Evolutionary conservation across 257 asterid genomes (phyloP).

Genomic region (Gardenia jasminoides): DNA sequence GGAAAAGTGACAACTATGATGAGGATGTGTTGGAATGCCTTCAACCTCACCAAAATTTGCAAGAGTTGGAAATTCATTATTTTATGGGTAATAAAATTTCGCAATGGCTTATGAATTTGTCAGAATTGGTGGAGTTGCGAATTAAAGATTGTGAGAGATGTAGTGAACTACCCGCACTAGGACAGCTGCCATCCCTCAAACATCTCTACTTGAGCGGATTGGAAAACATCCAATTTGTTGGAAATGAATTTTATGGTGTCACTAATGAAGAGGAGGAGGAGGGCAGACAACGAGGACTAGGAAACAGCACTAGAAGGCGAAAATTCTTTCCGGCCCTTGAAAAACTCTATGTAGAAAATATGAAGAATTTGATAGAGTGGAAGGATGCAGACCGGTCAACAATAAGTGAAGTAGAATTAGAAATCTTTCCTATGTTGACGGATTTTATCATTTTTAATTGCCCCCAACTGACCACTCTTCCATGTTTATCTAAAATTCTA

Average conservation of each 20-base stretch:
- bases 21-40: slow-evolving; percentile 35
- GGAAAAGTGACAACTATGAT: slow-evolving; percentile 1
- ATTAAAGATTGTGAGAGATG: slow-evolving; percentile 1
- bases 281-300: too few relatives aligned
- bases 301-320: too few relatives aligned
- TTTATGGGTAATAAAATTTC: slow-evolving; percentile 26
- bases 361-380: slow-evolving; percentile 32
- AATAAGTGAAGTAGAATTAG: background rate
- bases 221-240: too few relatives aligned
- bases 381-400: background rate
- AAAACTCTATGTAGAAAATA: background rate
- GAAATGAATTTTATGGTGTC: slow-evolving; percentile 17
- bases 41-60: slow-evolving; percentile 30
- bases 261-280: background rate
- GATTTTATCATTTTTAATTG: slow-evolving; percentile 2
- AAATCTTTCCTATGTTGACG: slow-evolving; percentile 25
- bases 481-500: background rate
- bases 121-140: slow-evolving; percentile 1
- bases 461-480: slow-evolving; percentile 15
- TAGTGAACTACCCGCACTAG: slow-evolving; percentile 28
- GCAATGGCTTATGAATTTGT: slow-evolving; percentile 23
- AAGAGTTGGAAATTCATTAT: slow-evolving; percentile 2
- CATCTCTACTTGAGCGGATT: background rate
- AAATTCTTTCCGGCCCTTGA: slow-evolving; percentile 24
- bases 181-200: slow-evolving; percentile 30